Conservation (phyloP, 2,329 filamentous ascomycete species). For the Venturia carpophila region DNA sequence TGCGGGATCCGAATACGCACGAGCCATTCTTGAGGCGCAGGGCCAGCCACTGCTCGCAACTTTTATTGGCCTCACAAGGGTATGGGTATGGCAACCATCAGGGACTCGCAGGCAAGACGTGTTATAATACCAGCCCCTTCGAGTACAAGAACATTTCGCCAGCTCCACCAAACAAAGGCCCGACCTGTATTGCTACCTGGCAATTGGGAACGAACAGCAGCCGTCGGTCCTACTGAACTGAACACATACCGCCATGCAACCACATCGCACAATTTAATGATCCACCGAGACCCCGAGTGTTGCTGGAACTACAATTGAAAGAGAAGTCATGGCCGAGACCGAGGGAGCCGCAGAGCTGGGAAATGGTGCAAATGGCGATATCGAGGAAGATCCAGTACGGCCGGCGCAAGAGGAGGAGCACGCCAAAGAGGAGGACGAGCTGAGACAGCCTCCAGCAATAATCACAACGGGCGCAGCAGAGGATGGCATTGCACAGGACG, state of each 20-base stretch:
- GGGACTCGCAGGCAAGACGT: neutral
- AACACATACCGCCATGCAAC: neutral
- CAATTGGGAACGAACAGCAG: neutral
- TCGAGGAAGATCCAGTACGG: neutral
- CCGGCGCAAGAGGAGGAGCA: constrained; percentile 4
- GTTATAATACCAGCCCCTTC: neutral
- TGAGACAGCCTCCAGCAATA: constrained; percentile 6
- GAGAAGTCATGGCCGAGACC: neutral
- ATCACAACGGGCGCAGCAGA: neutral
- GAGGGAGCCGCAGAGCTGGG: neutral
- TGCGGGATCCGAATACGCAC: neutral
- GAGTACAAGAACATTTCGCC: neutral
- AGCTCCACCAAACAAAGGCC: neutral
- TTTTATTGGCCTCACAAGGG: neutral
- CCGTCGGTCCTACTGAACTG: neutral
- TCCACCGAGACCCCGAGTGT: neutral
- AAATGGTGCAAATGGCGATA: neutral
- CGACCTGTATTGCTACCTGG: neutral
- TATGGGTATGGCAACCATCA: neutral
- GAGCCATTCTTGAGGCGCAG: neutral
- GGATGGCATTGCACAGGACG: neutral
- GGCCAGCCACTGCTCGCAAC: neutral
- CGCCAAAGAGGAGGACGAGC: neutral
- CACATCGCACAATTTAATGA: neutral
- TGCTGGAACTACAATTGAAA: neutral